Percentiles rank a stretch among this genome's conserved stretches.
These are phyloP conservation scores for Syncephalastrum sp. DNA, from an alignment of 371 early-diverging fungal species.

Conservation along the genomic window DNA sequence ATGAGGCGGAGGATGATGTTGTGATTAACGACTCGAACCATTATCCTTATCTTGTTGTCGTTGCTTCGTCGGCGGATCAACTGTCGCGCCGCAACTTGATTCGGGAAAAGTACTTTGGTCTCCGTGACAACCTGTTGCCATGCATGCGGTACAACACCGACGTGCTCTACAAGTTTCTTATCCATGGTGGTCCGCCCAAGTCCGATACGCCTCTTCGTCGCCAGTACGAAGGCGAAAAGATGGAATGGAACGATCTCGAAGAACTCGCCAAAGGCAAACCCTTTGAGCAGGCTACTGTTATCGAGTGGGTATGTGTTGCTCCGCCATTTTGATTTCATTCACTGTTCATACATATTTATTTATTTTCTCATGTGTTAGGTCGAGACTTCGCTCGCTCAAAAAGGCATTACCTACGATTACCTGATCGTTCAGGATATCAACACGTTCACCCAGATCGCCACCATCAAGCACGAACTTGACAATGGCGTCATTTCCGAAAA, in stretches of 20 bases:
- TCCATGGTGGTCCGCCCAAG: constrained; percentile 37
- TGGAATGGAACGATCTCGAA: constrained; percentile 52
- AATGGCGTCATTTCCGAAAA: constrained; percentile 25
- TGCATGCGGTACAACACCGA: constrained; percentile 39
- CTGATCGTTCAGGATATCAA: constrained; percentile 39
- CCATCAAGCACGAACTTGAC: constrained; percentile 26
- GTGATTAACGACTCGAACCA: constrained; percentile 34
- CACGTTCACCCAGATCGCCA: constrained; percentile 29
- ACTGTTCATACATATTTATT: not conserved
- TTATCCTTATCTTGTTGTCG: constrained; percentile 49
- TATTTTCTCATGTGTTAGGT: constrained; percentile 10
- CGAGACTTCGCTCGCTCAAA: constrained; percentile 19
- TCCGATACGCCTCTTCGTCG: constrained; percentile 38
- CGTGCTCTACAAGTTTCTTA: constrained; percentile 50
- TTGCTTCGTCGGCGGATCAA: constrained; percentile 43
- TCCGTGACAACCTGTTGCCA: constrained; percentile 49
- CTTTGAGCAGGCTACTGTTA: constrained; percentile 31
- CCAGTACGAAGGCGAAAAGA: constrained; percentile 50
- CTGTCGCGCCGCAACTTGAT: constrained; percentile 41
- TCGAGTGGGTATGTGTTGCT: constrained; percentile 29
- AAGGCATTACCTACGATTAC: constrained; percentile 30
- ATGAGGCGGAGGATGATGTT: constrained; percentile 13
- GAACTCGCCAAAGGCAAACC: constrained; percentile 14
- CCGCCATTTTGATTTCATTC: not conserved
- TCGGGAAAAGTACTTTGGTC: constrained; percentile 52